A percentile compares a stretch with the other conserved stretches of the same genome.
Evolutionary conservation across 1,284 basidiomycete species (phyloP).

Genomic region (Pyrrhoderma lamaoense): DNA sequence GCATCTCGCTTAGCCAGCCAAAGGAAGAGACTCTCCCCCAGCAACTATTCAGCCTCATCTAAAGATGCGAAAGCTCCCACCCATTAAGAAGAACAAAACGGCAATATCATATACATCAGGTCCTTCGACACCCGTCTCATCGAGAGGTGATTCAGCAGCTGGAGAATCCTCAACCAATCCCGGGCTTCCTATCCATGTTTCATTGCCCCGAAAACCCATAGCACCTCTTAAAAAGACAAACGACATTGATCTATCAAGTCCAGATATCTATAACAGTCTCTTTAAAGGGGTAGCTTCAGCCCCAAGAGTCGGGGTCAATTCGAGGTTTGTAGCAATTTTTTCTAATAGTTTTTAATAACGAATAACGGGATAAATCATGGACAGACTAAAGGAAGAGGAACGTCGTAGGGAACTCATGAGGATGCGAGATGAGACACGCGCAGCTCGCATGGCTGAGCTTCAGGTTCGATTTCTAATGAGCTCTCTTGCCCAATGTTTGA

Average conservation of each 20-base stretch:
- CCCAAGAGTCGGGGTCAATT: conserved; percentile 49
- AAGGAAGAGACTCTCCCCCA: conserved; percentile 20
- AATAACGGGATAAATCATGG: conserved; percentile 6
- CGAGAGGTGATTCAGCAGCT: not conserved
- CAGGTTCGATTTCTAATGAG: conserved; percentile 28
- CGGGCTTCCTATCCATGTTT: conserved; percentile 20
- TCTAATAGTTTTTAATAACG: not conserved
- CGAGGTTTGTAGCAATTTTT: conserved; percentile 14
- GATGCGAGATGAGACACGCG: conserved; percentile 64
- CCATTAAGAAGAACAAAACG: conserved; percentile 66
- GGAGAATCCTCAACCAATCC: conserved; percentile 20
- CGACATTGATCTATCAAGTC: conserved; percentile 59
- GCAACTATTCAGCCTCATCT: conserved; percentile 22
- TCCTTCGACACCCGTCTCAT: conserved; percentile 20
- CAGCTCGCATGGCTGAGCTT: conserved; percentile 46
- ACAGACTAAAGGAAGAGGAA: conserved; percentile 61
- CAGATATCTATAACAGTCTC: conserved; percentile 53
- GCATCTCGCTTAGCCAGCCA: conserved; percentile 10
- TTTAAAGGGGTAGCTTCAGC: conserved; percentile 47
- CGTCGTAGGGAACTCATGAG: conserved; percentile 58
- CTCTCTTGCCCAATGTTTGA: conserved; percentile 13
- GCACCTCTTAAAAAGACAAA: conserved; percentile 32
- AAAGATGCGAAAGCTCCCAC: conserved; percentile 61
- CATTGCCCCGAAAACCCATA: conserved; percentile 33
- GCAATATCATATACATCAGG: conserved; percentile 27